Conservation (phyloP, 1,284 basidiomycete genomes). For the Phylloboletellus chloephorus region DNA sequence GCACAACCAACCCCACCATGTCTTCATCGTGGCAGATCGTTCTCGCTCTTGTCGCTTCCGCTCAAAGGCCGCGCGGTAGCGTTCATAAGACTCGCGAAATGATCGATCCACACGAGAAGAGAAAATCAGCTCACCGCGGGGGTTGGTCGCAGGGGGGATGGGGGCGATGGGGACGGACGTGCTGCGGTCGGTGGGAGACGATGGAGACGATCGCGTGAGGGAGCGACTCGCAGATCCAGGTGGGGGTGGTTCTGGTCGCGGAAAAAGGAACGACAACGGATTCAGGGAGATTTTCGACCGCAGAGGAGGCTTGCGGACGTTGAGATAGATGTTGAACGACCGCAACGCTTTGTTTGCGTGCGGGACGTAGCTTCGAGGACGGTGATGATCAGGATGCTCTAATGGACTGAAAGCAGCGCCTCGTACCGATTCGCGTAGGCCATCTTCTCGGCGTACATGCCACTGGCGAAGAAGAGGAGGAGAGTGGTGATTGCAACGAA, state of each 20-base stretch:
- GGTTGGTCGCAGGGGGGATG: slow-evolving; percentile 86
- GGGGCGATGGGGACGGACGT: slow-evolving; percentile 56
- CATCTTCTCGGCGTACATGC: slow-evolving; percentile 95
- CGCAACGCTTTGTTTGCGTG: slow-evolving; percentile 91
- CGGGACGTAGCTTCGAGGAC: slow-evolving; percentile 76
- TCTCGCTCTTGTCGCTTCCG: slow-evolving; percentile 66
- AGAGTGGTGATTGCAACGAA: slow-evolving; percentile 87
- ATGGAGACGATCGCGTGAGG: slow-evolving; percentile 27
- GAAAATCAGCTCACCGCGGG: slow-evolving; percentile 95
- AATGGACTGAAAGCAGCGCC: slow-evolving; percentile 10
- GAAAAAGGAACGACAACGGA: slow-evolving; percentile 61
- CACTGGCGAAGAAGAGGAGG: slow-evolving; percentile 92
- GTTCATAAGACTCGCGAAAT: slow-evolving; percentile 91
- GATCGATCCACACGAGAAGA: slow-evolving; percentile 77
- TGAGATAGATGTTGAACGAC: slow-evolving; percentile 95
- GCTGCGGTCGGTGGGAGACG: slow-evolving; percentile 29
- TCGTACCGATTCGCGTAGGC: slow-evolving; percentile 90
- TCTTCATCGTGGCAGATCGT: slow-evolving; percentile 37
- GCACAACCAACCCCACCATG: slow-evolving; percentile 40
- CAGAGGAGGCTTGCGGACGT: slow-evolving; percentile 77
- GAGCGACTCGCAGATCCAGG: slow-evolving; percentile 13
- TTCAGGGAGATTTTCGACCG: slow-evolving; percentile 57
- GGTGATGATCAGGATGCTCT: slow-evolving; percentile 14
- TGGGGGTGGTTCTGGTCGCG: slow-evolving; percentile 39
- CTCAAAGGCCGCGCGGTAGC: slow-evolving; percentile 91